Conservation (phyloP, 139 green algal species). For the Klebsormidium nitens region DNA sequence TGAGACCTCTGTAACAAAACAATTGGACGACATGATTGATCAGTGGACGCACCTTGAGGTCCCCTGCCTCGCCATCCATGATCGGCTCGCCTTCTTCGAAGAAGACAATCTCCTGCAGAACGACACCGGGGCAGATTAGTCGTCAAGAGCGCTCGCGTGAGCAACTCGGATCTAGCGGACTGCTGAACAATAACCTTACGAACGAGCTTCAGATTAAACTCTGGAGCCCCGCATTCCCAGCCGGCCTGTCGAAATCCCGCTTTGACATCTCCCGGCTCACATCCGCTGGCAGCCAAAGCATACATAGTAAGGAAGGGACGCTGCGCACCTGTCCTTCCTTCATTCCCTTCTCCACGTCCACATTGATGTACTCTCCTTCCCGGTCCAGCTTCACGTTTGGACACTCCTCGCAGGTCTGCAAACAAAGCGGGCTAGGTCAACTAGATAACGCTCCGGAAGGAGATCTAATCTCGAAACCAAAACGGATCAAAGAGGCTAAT, state of each 20-base stretch:
- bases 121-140: too few species aligned
- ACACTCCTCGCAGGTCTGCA: constrained; percentile 86
- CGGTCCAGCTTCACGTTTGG: constrained; percentile 76
- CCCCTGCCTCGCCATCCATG: constrained; percentile 89
- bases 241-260: too few species aligned
- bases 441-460: too few species aligned
- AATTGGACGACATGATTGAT: constrained; percentile 3
- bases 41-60: constrained; percentile 63
- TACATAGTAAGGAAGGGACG: neutral
- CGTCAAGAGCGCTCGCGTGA: too few species aligned
- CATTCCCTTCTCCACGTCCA: constrained; percentile 92
- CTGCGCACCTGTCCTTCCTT: constrained; percentile 53
- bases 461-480: too few species aligned
- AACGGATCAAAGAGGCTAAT: too few species aligned
- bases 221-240: too few species aligned
- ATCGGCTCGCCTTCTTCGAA: constrained; percentile 94
- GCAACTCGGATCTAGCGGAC: too few species aligned
- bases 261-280: too few species aligned
- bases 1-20: neutral
- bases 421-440: neutral
- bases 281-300: neutral
- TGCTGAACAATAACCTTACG: too few species aligned
- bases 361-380: constrained; percentile 66
- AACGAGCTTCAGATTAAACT: too few species aligned
- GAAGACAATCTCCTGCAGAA: constrained; percentile 74